Evolutionary conservation across 2,329 filamentous ascomycete genomes (phyloP), one percentile per base, ranked within the genome.

Genomic region (Aspergillus awamori): DNA sequence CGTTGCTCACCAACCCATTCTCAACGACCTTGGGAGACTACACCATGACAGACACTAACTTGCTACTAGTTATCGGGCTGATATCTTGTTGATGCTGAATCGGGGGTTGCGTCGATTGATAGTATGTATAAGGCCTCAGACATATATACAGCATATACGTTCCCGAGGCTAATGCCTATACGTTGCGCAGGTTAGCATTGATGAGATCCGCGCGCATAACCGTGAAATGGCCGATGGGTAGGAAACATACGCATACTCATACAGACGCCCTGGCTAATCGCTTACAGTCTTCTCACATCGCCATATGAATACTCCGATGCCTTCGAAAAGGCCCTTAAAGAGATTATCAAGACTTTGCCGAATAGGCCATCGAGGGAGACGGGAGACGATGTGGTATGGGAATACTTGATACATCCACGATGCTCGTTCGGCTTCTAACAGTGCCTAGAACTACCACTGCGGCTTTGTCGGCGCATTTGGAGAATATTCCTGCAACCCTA

Each of bases 401-500:
- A 24, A 47, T 53, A 47, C 24, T 7, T 20, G 8, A 28, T 20
- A 8, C 6, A 10, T 5, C 1, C n/a, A 2, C 4, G 7, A n/a
- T 24, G n/a, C 5, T 26, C 13, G 17, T 39, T 22, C 24, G 17
- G 53, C 30, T 15, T 60, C 58, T 66, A 62, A 69, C 61, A 30
- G 8, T 13, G 11, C n/a, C 28, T 28, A 77, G 75, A 70, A 68
- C 69, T 99, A 97, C 80, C 98, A 99, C 76, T 97, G 95, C 73
- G 95, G 95, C n/a, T 98, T 92, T 81, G 87, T 94, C 58, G 95
- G 95, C 67, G 97, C 92, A 74, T 99, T 99, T 74, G 95, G 96
- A 67, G 89, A 97, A 74, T 95, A 92, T 75, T 86, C 93, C 11
- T 97, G 93, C 84, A 99, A 97, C 72, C 95, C 95, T 43, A 87